Base-by-base conservation (phyloP, 1,284 basidiomycete genomes). In the Trichosporon faecale region DNA sequence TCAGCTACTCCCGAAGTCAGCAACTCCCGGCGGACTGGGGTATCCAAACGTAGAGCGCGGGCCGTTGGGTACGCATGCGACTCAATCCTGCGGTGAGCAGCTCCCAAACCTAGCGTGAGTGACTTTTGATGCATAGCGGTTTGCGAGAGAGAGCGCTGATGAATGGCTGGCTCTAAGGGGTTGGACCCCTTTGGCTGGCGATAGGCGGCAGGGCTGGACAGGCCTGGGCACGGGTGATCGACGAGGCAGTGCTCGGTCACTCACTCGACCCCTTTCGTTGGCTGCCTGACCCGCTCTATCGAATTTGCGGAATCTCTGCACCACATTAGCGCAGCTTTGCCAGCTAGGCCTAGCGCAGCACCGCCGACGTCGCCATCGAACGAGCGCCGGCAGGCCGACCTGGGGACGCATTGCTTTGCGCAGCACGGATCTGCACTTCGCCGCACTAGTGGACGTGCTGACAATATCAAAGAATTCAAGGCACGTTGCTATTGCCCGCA, bases 161-260 rank as follows among this genome's bases (percentile, higher is more conserved):
- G 21, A 52, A 52, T 25, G 49, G 49, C 21, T 52, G 49, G 25
- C 49, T 9, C 25, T 9, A 52, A 25, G 49, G 49, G 21, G 5
- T 2, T 25, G 5, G 49, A 52, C 49, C 2, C 21, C 21, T 52
- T 11, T 21, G 49, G 49, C 49, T 52, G 49, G 46, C 40, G 40
- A n/a, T 44, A 44, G 40, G 40, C 40, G 40, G 40, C 18, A 44
- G 40, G 40, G 40, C 49, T 23, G 21, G 23, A 3, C 49, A 9
- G 18, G 49, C 25, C 49, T 23, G 49, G n/a, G 9, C 21, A 21
- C 49, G 21, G 9, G 18, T 52, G 49, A 52, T 52, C 49, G 49
- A 52, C 49, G 49, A 52, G 49, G 49, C 49, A 21, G 9, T 52
- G 49, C 49, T 52, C 49, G 49, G 49, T 52, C 49, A 52, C 49